A percentile compares a stretch with the other conserved stretches of the same genome.
These are phyloP conservation scores for Solanum okadae DNA, from an alignment of 257 asterid species.

Conservation along the genomic window DNA sequence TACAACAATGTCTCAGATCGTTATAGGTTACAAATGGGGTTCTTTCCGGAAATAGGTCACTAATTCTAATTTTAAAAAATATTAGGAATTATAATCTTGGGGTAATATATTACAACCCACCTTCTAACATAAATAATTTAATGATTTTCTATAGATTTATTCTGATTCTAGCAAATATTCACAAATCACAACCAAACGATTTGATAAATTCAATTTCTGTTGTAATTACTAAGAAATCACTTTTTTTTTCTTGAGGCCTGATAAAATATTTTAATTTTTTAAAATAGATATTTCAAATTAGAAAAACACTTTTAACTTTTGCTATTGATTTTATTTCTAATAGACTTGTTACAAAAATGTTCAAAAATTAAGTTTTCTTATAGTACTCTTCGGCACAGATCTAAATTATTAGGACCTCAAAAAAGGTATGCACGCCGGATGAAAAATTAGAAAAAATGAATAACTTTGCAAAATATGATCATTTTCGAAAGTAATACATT, in stretches of 20 bases:
- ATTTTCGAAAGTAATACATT: neutral
- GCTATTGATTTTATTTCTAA: neutral
- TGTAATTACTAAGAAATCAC: neutral
- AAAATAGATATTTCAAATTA: neutral
- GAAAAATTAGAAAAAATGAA: neutral
- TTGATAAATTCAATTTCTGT: neutral
- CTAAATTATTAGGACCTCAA: neutral
- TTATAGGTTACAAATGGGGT: neutral
- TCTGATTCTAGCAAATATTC: neutral
- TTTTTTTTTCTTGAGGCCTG: neutral
- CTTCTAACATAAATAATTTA: neutral
- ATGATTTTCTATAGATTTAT: neutral
- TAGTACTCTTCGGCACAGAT: neutral
- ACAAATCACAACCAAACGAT: neutral
- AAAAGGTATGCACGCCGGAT: neutral
- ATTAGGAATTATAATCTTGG: neutral
- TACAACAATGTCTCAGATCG: neutral
- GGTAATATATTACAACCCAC: neutral
- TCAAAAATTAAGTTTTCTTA: neutral
- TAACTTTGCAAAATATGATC: neutral
- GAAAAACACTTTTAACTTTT: neutral
- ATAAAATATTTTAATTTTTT: neutral
- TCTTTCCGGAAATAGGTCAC: neutral
- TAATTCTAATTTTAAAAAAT: neutral
- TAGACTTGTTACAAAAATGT: neutral